Evolutionary conservation across 1,139 yeast genomes (phyloP).

Genomic region (Zygosaccharomyces pseudobailii): DNA sequence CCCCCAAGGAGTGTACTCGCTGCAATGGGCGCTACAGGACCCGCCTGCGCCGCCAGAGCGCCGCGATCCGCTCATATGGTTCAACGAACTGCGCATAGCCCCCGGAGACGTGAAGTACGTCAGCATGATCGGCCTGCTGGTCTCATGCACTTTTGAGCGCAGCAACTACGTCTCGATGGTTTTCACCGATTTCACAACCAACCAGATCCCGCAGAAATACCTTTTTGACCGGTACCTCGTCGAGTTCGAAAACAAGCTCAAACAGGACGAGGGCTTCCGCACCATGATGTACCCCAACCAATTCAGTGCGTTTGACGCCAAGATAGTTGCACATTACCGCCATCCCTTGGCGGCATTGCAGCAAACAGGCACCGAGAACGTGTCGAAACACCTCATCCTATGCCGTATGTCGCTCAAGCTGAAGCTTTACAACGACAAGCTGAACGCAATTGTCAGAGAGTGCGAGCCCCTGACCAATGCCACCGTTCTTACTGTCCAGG

Average conservation of each 20-base stretch:
- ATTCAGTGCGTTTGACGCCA: conserved; percentile 13
- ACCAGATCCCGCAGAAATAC: conserved; percentile 16
- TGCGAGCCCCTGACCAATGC: conserved; percentile 14
- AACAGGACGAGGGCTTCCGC: conserved; percentile 16
- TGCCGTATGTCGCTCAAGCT: conserved; percentile 23
- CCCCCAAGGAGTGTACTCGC: conserved; percentile 4
- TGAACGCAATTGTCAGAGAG: conserved; percentile 25
- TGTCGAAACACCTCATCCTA: conserved; percentile 25
- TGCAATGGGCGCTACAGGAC: conserved; percentile 6
- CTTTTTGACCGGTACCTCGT: conserved; percentile 20
- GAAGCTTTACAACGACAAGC: conserved; percentile 17
- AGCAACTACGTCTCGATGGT: conserved; percentile 14
- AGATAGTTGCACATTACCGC: conserved; percentile 8
- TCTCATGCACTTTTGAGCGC: conserved; percentile 18
- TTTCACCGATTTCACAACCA: conserved; percentile 25
- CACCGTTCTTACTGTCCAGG: not conserved
- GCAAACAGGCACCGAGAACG: conserved; percentile 13
- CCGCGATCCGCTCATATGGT: conserved; percentile 13
- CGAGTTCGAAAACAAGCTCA: conserved; percentile 14
- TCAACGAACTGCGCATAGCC: conserved; percentile 13
- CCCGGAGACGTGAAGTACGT: conserved; percentile 13
- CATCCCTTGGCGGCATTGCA: conserved; percentile 1
- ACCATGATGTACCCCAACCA: conserved; percentile 19
- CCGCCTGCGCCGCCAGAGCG: not conserved
- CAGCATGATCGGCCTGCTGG: conserved; percentile 18